Evolutionary conservation across 2,329 filamentous ascomycete species (phyloP), one percentile per base, ranked within the genome.

Genomic region (Cercospora sp.): DNA sequence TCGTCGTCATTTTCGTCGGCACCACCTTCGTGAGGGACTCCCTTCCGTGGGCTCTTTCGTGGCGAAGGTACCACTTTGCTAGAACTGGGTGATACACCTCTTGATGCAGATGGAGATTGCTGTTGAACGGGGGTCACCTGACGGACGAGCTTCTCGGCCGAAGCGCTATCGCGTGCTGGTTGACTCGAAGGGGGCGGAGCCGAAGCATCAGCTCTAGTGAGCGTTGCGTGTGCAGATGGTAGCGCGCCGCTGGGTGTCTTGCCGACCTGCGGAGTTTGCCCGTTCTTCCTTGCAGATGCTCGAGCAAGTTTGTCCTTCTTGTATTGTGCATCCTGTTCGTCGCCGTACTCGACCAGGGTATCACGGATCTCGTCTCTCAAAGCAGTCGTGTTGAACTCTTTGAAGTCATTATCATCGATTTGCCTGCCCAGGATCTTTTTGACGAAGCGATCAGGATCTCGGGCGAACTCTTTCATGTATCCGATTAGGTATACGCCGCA

Each of bases 401-500:
- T 82, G 84, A 87, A 89, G 65, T 88, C 85, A 20, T 77, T 77
- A 1, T 82, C 71, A 3, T 88, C 81, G 75, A 93, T 87, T 72
- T 91, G 85, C 48, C 85, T 87, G 28, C 83, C 85, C 5, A 97
- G 81, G 18, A 97, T 81, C 68, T 87, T 89, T 20, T 81, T 81
- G 16, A 91, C 84, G 72, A 96, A 95, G 0, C 77, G 78, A 70
- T 92, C 88, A 0, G 94, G 94, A 68, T 92, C 82, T 63, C 88
- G 84, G 16, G 96, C 85, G 71, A 99, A 97, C 71, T 91, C 89
- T 71, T 93, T 87, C 63, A 97, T 84, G 75, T 98, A 99, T 2
- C 90, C 91, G 3, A 97, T 82, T 3, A 98, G 82, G 73, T 91
- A 99, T 0, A 97, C 82, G 8, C 95, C 95, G 75, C 95, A 99